Base-by-base conservation (phyloP, 257 asterid species). In the Mentha longifolia region DNA sequence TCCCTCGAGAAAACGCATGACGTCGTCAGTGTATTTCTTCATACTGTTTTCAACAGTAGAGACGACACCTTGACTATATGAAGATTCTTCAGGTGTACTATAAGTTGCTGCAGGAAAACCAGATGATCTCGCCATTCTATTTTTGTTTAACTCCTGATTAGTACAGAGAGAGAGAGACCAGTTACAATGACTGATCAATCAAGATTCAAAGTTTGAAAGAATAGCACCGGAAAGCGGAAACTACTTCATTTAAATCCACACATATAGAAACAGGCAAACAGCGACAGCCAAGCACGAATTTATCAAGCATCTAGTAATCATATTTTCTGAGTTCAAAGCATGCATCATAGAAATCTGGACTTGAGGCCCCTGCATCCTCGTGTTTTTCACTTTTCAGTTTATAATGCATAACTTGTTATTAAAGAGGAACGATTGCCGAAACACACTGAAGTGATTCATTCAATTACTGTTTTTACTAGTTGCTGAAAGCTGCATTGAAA, bases 1-100 rank as follows among this genome's bases (percentile, higher is more conserved):
- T 68, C 98, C 98, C 85, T 91, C 99, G 9, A 94, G 93, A 74
- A 94, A 94, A 62, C 96, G 92, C 95, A 92, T 84, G 85, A 94
- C 72, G 77, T 91, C 88, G 79, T 91, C 97, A 0, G 97, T 61
- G 77, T 94, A 72, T 83, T 89, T 91, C 87, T 94, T 91, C 98
- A 91, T 82, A 76, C 87, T 84, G 81, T 69, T 81, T 62, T 94
- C 97, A 43, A 94, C 92, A 63, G 92, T 74, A 47, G 82, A 66
- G 47, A 84, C 78, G 76, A 91, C 85, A 66, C 84, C 94, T 79
- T 89, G 97, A 72, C 86, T 85, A 64, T 76, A 84, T 14, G 92
- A 82, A 78, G 96, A 84, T 81, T 85, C 95, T 79, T 91, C 97
- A 8, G 97, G 96, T 12, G 93, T 91, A 71, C 82, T 77, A 57